Conservation (phyloP, 148 eudicot species). For the Chenopodium album region DNA sequence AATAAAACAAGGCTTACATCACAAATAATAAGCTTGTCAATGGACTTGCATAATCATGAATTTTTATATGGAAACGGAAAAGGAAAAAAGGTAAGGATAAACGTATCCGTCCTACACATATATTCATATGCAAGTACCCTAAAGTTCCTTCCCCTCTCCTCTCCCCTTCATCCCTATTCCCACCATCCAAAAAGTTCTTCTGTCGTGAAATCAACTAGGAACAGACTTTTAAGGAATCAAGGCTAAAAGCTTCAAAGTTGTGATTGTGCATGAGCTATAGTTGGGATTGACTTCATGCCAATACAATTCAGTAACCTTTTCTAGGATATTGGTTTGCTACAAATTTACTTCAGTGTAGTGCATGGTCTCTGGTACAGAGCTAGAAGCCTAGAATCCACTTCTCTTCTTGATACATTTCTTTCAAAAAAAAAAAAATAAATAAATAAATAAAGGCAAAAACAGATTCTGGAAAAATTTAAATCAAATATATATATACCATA, state of each 20-base stretch:
- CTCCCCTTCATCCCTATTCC: neutral
- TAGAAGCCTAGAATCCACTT: neutral
- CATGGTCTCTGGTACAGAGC: no score
- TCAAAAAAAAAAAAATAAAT: neutral
- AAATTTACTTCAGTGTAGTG: neutral
- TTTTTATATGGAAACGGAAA: neutral
- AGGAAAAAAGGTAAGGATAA: neutral
- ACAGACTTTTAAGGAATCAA: neutral
- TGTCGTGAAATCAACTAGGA: neutral
- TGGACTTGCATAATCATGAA: neutral
- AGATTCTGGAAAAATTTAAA: neutral
- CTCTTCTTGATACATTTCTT: neutral
- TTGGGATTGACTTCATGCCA: neutral
- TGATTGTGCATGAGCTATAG: neutral
- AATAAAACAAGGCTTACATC: neutral
- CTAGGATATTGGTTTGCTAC: neutral
- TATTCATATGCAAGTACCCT: neutral
- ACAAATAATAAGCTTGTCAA: neutral
- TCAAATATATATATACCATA: constrained; percentile 55
- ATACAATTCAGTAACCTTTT: neutral
- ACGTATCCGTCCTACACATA: neutral
- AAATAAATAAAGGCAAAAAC: neutral
- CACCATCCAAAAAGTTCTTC: neutral
- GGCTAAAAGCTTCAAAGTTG: neutral
- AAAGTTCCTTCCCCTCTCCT: neutral